Conservation (phyloP, 2,329 filamentous ascomycete species). For the Cercospora canescens region DNA sequence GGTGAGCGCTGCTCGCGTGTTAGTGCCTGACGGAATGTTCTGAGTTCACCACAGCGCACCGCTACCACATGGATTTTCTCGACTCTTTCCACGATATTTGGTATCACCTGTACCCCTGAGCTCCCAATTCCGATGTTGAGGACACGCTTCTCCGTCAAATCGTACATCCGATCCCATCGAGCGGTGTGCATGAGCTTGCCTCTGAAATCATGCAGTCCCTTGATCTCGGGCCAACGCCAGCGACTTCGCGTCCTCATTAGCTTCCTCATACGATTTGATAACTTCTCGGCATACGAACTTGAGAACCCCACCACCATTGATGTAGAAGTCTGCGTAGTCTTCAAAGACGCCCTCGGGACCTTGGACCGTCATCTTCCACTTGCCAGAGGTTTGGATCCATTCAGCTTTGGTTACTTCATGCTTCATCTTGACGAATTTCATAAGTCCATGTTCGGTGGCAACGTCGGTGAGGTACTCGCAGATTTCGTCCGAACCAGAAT, state of each 20-base stretch:
- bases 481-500: background rate
- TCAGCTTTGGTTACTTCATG: background rate
- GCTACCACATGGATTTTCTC: background rate
- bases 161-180: slow-evolving; percentile 39
- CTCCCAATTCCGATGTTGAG: slow-evolving; percentile 46
- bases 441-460: background rate
- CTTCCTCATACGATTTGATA: background rate
- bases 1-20: background rate
- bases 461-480: background rate
- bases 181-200: slow-evolving; percentile 47
- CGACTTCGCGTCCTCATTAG: background rate
- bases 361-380: background rate
- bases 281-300: background rate
- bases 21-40: background rate
- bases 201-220: slow-evolving; percentile 43
- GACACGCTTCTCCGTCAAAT: slow-evolving; percentile 41
- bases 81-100: slow-evolving; percentile 40
- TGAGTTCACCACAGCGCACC: background rate
- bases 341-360: background rate
- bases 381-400: background rate
- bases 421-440: background rate
- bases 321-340: background rate
- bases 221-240: slow-evolving; percentile 43
- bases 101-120: slow-evolving; percentile 45
- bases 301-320: background rate